Percentiles rank a stretch among this genome's conserved stretches.
These are phyloP conservation scores for Cenchrus americanus DNA, from an alignment of 176 grass and related monocot genomes.

Conservation along the genomic window DNA sequence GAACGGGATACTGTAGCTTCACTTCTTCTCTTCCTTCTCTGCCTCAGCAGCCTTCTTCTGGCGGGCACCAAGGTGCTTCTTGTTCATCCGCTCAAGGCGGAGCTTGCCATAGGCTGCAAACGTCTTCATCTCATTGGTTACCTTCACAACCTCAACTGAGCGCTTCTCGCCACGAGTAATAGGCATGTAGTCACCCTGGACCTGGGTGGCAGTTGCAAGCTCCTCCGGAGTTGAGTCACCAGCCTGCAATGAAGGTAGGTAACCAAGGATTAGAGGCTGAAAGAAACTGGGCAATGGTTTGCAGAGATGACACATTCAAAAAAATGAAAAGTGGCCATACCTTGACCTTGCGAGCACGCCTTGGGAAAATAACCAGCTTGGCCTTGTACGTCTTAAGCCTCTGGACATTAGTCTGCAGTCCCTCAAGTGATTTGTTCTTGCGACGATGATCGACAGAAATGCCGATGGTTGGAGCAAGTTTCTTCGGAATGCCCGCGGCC, in stretches of 20 bases:
- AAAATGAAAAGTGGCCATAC: constrained; percentile 26
- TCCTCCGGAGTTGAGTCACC: constrained; percentile 92
- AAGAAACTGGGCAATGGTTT: neutral
- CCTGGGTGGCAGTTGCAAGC: constrained; percentile 80
- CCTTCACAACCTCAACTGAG: constrained; percentile 71
- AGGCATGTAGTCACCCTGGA: constrained; percentile 85
- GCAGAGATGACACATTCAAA: neutral
- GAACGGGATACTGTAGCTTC: constrained; percentile 27
- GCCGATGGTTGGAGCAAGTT: constrained; percentile 80
- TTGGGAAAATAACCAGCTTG: constrained; percentile 97
- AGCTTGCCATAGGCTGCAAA: constrained; percentile 82
- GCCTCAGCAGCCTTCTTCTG: constrained; percentile 90
- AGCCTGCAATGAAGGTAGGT: constrained; percentile 45
- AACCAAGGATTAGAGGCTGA: neutral
- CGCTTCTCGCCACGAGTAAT: constrained; percentile 80
- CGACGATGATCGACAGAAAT: constrained; percentile 85
- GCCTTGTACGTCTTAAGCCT: constrained; percentile 94
- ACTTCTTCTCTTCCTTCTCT: constrained; percentile 96
- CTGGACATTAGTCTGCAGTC: constrained; percentile 76
- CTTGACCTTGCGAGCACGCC: constrained; percentile 74
- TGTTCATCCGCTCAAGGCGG: constrained; percentile 87
- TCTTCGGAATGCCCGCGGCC: constrained; percentile 83
- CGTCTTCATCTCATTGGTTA: constrained; percentile 77
- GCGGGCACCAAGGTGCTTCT: constrained; percentile 70
- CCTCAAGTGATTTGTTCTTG: constrained; percentile 86